phyloP scores from a whole-genome alignment of 2,329 filamentous ascomycete genomes.

The Fusarium duplospermum region DNA sequence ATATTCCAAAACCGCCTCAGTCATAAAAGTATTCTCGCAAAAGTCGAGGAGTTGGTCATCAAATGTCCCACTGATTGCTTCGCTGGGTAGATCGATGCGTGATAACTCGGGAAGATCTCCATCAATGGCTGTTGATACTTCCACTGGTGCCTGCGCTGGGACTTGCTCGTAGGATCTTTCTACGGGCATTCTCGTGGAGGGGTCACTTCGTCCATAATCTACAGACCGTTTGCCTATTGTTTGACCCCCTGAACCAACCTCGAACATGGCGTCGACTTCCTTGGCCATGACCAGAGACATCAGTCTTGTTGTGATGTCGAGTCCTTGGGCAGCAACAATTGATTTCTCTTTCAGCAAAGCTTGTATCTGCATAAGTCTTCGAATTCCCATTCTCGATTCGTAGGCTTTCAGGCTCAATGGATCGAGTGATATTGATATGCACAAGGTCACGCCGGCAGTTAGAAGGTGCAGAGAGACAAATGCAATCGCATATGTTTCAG shows the following conservation, averaged over 20 bases:
- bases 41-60: conserved; percentile 1
- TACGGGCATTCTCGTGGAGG: background rate
- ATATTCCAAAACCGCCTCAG: background rate
- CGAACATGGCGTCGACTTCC: conserved; percentile 34
- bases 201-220: background rate
- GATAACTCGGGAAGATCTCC: background rate
- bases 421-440: conserved; percentile 35
- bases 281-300: conserved; percentile 39
- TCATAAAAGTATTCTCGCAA: conserved; percentile 11
- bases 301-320: conserved; percentile 33
- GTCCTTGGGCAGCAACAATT: conserved; percentile 39
- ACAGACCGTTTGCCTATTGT: background rate
- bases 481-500: conserved; percentile 39
- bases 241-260: conserved; percentile 7
- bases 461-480: conserved; percentile 43
- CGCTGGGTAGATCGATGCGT: background rate
- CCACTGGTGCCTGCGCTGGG: background rate
- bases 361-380: conserved; percentile 40
- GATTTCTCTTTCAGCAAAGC: conserved; percentile 30
- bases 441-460: conserved; percentile 40
- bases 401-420: conserved; percentile 35
- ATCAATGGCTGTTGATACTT: background rate
- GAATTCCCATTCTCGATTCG: conserved; percentile 37
- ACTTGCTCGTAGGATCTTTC: background rate
- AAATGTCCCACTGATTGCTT: background rate